A percentile compares a stretch with the other conserved stretches of the same genome.
Conservation (phyloP, 108 stramenopile genomes). For the Pseudonitzschia multiseries region DNA sequence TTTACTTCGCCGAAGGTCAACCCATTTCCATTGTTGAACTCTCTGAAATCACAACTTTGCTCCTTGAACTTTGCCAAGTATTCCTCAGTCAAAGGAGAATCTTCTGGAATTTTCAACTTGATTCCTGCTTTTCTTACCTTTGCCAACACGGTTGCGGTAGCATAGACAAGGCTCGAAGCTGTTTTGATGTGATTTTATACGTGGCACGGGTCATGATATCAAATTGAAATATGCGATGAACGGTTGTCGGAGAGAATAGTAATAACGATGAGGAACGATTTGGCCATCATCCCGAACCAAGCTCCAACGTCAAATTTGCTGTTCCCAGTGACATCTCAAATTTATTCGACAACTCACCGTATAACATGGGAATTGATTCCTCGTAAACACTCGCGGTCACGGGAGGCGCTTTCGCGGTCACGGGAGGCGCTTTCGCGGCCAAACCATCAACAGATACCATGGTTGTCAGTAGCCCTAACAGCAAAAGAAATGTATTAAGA, state of each 20-base stretch:
- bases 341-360: neutral
- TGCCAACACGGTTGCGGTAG: neutral
- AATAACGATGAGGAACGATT: too few relatives aligned
- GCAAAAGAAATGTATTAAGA: too few relatives aligned
- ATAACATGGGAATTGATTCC: neutral
- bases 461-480: too few relatives aligned
- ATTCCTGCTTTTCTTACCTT: neutral
- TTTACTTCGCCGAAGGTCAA: neutral
- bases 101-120: neutral
- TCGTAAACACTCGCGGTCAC: neutral
- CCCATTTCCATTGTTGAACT: slow-evolving; percentile 9
- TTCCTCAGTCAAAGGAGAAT: neutral
- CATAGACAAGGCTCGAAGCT: neutral
- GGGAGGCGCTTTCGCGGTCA: neutral
- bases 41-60: neutral
- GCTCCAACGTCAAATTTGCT: too few relatives aligned
- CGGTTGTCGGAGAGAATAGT: too few relatives aligned
- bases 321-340: too few relatives aligned
- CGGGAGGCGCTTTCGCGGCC: neutral
- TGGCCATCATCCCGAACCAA: too few relatives aligned
- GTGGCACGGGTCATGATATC: neutral
- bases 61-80: neutral
- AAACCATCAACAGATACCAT: too few relatives aligned
- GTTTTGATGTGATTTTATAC: neutral
- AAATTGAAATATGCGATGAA: neutral